phyloP scores from a whole-genome alignment of 805 yeast species.

The Isabelozyma gotoi region DNA sequence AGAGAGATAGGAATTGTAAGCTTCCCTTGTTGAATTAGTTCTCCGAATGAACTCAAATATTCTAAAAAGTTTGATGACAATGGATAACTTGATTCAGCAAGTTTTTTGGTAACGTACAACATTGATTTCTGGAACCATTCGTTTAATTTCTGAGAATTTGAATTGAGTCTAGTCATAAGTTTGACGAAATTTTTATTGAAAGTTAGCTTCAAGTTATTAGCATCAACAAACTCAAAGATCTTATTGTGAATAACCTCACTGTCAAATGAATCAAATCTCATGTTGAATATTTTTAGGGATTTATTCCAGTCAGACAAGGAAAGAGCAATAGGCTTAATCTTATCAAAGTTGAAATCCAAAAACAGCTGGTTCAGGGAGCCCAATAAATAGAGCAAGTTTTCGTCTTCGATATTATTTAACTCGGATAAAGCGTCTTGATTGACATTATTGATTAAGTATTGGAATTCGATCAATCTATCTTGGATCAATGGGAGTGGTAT shows the following conservation, averaged over 20 bases:
- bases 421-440: not conserved
- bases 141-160: slow-evolving; percentile 18
- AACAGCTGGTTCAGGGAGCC: slow-evolving; percentile 10
- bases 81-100: slow-evolving; percentile 47
- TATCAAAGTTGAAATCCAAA: slow-evolving; percentile 1
- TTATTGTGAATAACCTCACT: not conserved
- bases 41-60: slow-evolving; percentile 24
- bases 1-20: slow-evolving; percentile 40
- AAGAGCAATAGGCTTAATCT: slow-evolving; percentile 11
- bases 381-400: slow-evolving; percentile 14
- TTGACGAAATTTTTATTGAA: slow-evolving; percentile 24
- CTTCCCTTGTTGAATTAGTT: slow-evolving; percentile 14
- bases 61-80: slow-evolving; percentile 28
- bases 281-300: slow-evolving; percentile 5
- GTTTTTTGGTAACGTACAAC: slow-evolving; percentile 60
- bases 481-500: not conserved
- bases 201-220: slow-evolving; percentile 22
- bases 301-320: not conserved
- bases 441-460: not conserved
- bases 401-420: slow-evolving; percentile 13
- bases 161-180: slow-evolving; percentile 23
- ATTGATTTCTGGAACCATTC: slow-evolving; percentile 59
- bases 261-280: slow-evolving; percentile 14
- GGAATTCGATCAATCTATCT: not conserved
- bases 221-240: slow-evolving; percentile 9